A percentile compares a stretch with the other conserved stretches of the same genome.
These are phyloP conservation scores for Cyberlindnera samutprakarnensis DNA, from an alignment of 805 yeast genomes.

Conservation along the genomic window DNA sequence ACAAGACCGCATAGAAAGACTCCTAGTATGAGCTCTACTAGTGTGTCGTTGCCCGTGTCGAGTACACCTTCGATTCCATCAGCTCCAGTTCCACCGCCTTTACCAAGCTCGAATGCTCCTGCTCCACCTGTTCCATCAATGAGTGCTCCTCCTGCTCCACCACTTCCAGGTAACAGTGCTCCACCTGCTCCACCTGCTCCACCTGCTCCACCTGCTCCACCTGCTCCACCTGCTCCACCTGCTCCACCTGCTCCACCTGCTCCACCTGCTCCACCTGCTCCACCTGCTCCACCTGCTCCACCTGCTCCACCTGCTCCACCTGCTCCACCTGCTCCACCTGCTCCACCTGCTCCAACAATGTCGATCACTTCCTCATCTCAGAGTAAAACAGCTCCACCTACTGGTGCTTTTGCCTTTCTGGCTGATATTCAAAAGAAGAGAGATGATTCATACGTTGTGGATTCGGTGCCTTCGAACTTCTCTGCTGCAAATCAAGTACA, in stretches of 20 bases:
- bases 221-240: conserved; percentile 6
- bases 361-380: conserved; percentile 9
- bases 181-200: conserved; percentile 21
- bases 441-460: conserved; percentile 44
- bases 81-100: conserved; percentile 6
- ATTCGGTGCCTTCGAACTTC: conserved; percentile 23
- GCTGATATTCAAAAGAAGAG: conserved; percentile 52
- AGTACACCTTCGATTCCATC: too few species aligned
- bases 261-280: conserved; percentile 21
- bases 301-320: conserved; percentile 13
- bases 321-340: conserved; percentile 6
- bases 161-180: neutral
- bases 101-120: conserved; percentile 8
- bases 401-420: conserved; percentile 46
- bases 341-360: conserved; percentile 21
- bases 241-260: conserved; percentile 23
- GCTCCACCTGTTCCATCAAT: conserved; percentile 7
- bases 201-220: neutral
- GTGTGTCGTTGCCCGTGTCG: too few species aligned
- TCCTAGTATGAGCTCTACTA: too few species aligned
- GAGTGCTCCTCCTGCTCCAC: conserved; percentile 6
- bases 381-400: conserved; percentile 19
- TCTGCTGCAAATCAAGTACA: conserved; percentile 16
- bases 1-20: too few species aligned
- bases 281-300: conserved; percentile 7